A percentile compares a stretch with the other conserved stretches of the same genome.
These are phyloP conservation scores for Trichocladium uniseriatum DNA, from an alignment of 495 filamentous ascomycete genomes.

Conservation along the genomic window DNA sequence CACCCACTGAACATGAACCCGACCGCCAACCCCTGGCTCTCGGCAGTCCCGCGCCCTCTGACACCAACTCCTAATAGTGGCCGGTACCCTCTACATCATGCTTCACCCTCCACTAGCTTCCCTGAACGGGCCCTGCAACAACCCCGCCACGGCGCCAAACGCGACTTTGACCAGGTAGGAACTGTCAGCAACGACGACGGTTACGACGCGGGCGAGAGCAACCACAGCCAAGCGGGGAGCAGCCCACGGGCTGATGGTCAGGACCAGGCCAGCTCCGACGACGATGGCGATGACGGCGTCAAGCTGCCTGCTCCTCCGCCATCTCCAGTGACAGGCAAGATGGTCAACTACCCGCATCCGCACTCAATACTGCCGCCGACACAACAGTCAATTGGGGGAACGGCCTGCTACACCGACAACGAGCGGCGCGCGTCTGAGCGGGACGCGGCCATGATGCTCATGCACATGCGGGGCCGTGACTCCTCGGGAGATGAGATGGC, in stretches of 20 bases:
- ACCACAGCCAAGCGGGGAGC: not conserved
- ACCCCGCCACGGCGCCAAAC: slow-evolving; percentile 3
- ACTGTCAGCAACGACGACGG: not conserved
- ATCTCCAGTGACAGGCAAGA: not conserved
- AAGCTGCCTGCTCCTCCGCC: not conserved
- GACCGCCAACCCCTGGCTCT: slow-evolving; percentile 34
- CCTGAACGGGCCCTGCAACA: not conserved
- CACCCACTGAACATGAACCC: slow-evolving; percentile 5
- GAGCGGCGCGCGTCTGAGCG: not conserved
- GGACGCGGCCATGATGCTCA: slow-evolving; percentile 5
- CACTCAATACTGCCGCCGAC: too few relatives aligned
- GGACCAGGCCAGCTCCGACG: too few relatives aligned
- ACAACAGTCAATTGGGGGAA: too few relatives aligned
- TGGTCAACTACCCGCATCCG: not conserved
- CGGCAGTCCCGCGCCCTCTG: slow-evolving; percentile 33
- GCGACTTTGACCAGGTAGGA: not conserved
- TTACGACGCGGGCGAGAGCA: slow-evolving; percentile 6
- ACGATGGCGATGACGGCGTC: not conserved
- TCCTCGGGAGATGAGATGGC: not conserved
- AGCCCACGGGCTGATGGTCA: not conserved
- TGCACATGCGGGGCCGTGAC: not conserved
- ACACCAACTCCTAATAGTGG: not conserved
- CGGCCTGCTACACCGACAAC: not conserved
- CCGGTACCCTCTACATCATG: not conserved
- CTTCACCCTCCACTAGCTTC: not conserved